Percentiles rank a stretch among this genome's conserved stretches.
Conservation (phyloP, 78 protist species). For the Parvularia atlantis region DNA sequence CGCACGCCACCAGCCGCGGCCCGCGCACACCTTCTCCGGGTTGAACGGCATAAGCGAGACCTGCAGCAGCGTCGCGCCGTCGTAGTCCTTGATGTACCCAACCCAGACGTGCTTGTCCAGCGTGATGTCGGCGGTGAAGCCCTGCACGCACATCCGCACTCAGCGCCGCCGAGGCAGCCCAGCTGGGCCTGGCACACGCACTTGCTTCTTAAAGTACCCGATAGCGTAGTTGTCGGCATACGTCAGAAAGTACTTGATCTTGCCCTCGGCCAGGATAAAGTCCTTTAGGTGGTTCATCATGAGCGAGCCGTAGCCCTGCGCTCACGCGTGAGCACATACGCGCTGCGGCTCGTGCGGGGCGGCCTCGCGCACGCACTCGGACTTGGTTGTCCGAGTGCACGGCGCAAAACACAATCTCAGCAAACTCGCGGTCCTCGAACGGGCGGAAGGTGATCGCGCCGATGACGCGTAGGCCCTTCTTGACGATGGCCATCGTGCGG, state of each 20-base stretch:
- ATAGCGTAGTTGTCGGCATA: conserved; percentile 91
- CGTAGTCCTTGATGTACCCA: conserved; percentile 85
- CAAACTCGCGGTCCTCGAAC: conserved; percentile 42
- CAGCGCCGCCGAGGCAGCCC: neutral
- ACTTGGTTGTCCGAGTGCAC: conserved; percentile 63
- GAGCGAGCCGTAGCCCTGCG: conserved; percentile 76
- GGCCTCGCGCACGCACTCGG: neutral
- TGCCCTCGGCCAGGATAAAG: neutral
- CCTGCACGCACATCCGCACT: conserved; percentile 1
- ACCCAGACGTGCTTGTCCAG: conserved; percentile 42
- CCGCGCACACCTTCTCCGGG: too few relatives aligned
- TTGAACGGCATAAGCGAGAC: too few relatives aligned
- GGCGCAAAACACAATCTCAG: conserved; percentile 88
- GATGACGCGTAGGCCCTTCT: conserved; percentile 38
- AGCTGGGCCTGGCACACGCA: neutral
- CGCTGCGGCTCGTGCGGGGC: too few relatives aligned
- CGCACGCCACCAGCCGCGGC: too few relatives aligned
- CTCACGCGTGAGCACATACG: too few relatives aligned
- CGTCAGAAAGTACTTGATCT: conserved; percentile 68
- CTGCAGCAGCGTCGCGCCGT: conserved; percentile 76
- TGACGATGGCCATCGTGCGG: too few relatives aligned
- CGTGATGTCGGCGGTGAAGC: conserved; percentile 64
- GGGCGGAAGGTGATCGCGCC: conserved; percentile 83
- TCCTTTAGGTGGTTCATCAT: conserved; percentile 79
- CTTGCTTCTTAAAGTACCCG: conserved; percentile 86